Evolutionary conservation across 306 rosid species (phyloP), one percentile per base, ranked within the genome.

Genomic region (Prunus fruticosa): DNA sequence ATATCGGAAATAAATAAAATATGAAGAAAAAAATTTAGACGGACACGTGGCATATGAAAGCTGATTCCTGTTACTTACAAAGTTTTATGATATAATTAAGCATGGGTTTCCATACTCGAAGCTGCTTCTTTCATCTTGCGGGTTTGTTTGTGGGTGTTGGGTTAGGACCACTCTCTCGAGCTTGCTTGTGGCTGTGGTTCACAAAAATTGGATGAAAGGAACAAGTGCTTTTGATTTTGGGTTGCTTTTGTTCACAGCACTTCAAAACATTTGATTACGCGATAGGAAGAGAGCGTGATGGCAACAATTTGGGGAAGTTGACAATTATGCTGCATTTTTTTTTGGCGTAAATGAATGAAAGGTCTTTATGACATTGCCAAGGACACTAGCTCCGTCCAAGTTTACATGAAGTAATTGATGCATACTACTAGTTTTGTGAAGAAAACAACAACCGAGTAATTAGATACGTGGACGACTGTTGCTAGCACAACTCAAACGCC

Each of bases 51-150:
- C 27, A 64, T 9, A 23, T 43, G 25, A 64, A 64, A 34, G 69
- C 27, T 34, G 69, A 10, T 64, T 6, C 50, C 18, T 64, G 69
- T 18, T 9, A 4, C 15, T 6, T 1, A 4, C 25, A 19, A 34
- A 18, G 47, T 10, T 3, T 6, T 15, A 1, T 16, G 67, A 30
- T 34, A 9, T 7, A 3, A 64, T 34, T 3, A 78, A 18, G 73
- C 66, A 32, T 78, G 77, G 82, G 77, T n/a, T 57, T 58, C 64
- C 75, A 61, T 49, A 49, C 43, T 61, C 71, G 19, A 22, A 70
- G 71, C 28, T 62, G 54, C 56, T 12, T 38, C 56, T 32, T 12
- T 50, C 50, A 14, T 64, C 49, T 34, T 38, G 6, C 1, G 43
- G 11, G 30, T 16, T 63, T 63, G 46, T 34, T 28, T 62, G 38